These are phyloP conservation scores for Chaetothyriales sp. DNA, from an alignment of 2,329 filamentous ascomycete species.

Conservation along the genomic window DNA sequence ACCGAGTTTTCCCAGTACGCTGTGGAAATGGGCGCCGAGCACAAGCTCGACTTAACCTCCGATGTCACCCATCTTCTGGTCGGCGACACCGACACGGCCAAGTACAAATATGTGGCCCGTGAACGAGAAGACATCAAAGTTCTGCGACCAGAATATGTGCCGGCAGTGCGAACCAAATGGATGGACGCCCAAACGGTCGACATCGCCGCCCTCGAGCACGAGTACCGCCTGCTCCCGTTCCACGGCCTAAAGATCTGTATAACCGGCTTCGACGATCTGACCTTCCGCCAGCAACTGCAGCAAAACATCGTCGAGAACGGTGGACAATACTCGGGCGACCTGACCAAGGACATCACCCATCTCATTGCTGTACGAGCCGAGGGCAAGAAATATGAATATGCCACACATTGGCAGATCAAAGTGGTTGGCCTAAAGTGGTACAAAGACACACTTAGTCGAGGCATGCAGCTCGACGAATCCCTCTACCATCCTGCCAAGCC, in stretches of 20 bases:
- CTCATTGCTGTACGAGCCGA: constrained; percentile 64
- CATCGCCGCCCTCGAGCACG: constrained; percentile 50
- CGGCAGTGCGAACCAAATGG: constrained; percentile 66
- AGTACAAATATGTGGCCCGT: constrained; percentile 89
- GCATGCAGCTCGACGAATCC: constrained; percentile 81
- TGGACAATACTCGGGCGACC: constrained; percentile 71
- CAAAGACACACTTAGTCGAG: constrained; percentile 62
- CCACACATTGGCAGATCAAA: constrained; percentile 65
- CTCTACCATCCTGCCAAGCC: constrained; percentile 65
- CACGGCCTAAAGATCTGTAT: constrained; percentile 47
- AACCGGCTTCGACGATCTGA: constrained; percentile 52
- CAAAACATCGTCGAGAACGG: constrained; percentile 54
- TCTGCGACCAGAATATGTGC: constrained; percentile 70
- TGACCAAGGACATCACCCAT: constrained; percentile 76
- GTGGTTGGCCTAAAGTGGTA: constrained; percentile 78
- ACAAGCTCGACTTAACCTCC: constrained; percentile 85
- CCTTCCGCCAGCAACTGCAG: constrained; percentile 55
- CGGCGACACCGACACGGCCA: constrained; percentile 74
- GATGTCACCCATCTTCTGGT: constrained; percentile 92
- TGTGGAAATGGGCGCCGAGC: constrained; percentile 66
- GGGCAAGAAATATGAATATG: constrained; percentile 81
- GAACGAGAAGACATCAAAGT: constrained; percentile 74
- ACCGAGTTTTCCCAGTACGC: constrained; percentile 35
- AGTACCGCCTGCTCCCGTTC: constrained; percentile 33
- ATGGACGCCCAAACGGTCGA: constrained; percentile 63